These are phyloP conservation scores for Colletotrichum falcatum DNA, from an alignment of 2,329 filamentous ascomycete species.

Conservation along the genomic window DNA sequence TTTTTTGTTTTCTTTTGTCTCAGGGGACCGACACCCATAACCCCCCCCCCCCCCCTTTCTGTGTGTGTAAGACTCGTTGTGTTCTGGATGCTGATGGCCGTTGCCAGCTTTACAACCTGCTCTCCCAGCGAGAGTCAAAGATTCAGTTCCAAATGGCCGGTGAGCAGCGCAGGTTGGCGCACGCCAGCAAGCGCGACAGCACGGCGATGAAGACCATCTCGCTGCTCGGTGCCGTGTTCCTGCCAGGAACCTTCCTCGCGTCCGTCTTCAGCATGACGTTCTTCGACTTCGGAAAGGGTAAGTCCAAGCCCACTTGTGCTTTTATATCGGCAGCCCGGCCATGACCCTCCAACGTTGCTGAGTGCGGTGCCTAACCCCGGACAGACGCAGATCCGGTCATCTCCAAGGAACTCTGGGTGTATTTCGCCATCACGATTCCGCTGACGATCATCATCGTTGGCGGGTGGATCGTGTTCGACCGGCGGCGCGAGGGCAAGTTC, in stretches of 20 bases:
- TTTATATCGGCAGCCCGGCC: neutral
- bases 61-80: neutral
- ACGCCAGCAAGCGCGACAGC: constrained; percentile 71
- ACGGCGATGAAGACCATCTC: constrained; percentile 75
- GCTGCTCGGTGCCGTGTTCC: constrained; percentile 71
- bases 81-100: constrained; percentile 14
- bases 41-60: too few relatives aligned
- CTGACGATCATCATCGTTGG: constrained; percentile 66
- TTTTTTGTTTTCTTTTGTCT: constrained; percentile 27
- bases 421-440: constrained; percentile 71
- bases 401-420: constrained; percentile 69
- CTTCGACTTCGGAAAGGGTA: constrained; percentile 69
- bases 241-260: constrained; percentile 72
- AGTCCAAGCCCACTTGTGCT: constrained; percentile 37
- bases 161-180: constrained; percentile 69
- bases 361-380: constrained; percentile 2
- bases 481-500: constrained; percentile 61
- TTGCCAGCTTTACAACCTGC: constrained; percentile 72
- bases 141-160: constrained; percentile 73
- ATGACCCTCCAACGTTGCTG: neutral
- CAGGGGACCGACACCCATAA: neutral
- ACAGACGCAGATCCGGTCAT: constrained; percentile 56
- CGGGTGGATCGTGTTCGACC: constrained; percentile 67
- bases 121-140: constrained; percentile 73
- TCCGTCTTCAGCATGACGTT: constrained; percentile 76